phyloP scores from a whole-genome alignment of 83 land plant genomes.

The Picea abies region DNA sequence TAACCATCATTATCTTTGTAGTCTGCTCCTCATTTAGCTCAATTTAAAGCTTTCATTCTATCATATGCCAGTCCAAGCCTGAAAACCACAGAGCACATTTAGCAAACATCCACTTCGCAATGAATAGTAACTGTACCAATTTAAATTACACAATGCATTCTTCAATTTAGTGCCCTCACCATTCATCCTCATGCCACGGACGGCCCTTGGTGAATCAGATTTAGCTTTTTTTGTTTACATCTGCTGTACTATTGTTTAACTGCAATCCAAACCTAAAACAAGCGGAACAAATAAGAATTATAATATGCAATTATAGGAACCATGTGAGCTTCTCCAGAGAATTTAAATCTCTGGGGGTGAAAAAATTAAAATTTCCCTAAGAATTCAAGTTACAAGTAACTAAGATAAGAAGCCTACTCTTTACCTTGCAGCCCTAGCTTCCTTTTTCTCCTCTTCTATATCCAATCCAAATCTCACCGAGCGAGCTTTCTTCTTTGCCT shows the following conservation, averaged over 20 bases:
- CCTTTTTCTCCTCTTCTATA: conserved; percentile 10
- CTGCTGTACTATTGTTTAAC: not conserved
- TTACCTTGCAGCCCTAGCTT: conserved; percentile 22
- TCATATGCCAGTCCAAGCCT: not conserved
- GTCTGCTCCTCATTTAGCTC: not conserved
- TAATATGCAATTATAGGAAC: too few species aligned
- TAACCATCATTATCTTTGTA: not conserved
- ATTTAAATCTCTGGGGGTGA: not conserved
- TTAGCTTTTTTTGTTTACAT: not conserved
- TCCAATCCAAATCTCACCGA: conserved; percentile 6
- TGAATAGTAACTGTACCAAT: not conserved
- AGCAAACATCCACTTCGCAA: not conserved
- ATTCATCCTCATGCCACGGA: conserved; percentile 4
- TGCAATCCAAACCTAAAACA: conserved; percentile 10
- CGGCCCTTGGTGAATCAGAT: not conserved
- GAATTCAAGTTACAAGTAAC: not conserved
- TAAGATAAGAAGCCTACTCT: not conserved
- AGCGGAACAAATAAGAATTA: not conserved
- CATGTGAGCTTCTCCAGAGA: not conserved
- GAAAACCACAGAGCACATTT: not conserved
- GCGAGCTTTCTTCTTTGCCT: conserved; percentile 19
- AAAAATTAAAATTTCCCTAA: not conserved
- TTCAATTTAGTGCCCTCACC: conserved; percentile 10
- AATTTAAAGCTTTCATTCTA: not conserved
- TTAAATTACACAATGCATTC: not conserved